These are phyloP conservation scores for Taphrina betulina DNA, from an alignment of 1,139 yeast genomes.

Conservation along the genomic window DNA sequence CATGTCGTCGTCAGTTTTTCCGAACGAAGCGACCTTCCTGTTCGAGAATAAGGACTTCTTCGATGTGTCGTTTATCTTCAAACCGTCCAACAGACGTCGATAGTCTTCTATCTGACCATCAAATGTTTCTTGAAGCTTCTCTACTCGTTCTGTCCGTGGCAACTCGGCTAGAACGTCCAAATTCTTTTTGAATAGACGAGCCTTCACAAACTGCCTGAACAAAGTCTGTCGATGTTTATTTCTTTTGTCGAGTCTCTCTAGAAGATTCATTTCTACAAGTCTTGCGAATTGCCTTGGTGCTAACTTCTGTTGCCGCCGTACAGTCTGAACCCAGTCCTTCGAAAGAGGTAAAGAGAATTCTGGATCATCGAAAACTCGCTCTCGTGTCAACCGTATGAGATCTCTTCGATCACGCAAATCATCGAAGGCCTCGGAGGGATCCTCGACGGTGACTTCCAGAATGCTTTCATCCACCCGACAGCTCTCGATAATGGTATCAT, in stretches of 20 bases:
- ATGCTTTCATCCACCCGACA: conserved; percentile 60
- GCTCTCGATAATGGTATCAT: conserved; percentile 53
- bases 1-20: neutral
- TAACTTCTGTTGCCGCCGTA: conserved; percentile 4
- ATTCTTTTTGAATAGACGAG: conserved; percentile 71
- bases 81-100: conserved; percentile 47
- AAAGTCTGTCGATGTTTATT: conserved; percentile 42
- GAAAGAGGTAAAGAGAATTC: conserved; percentile 41
- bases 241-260: conserved; percentile 72
- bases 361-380: neutral
- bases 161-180: conserved; percentile 68
- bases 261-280: conserved; percentile 66
- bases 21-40: too few species aligned
- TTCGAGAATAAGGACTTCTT: too few species aligned
- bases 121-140: conserved; percentile 75
- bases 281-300: conserved; percentile 18
- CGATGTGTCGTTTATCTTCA: neutral
- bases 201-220: conserved; percentile 65
- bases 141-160: conserved; percentile 60
- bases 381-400: conserved; percentile 51
- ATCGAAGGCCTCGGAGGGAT: conserved; percentile 91
- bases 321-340: conserved; percentile 52
- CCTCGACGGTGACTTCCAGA: conserved; percentile 85
- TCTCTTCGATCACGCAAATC: conserved; percentile 85
- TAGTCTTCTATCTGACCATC: conserved; percentile 68